Evolutionary conservation across 108 stramenopile species (phyloP), one percentile per base, ranked within the genome.

Genomic region (Asterionellopsis glacialis): DNA sequence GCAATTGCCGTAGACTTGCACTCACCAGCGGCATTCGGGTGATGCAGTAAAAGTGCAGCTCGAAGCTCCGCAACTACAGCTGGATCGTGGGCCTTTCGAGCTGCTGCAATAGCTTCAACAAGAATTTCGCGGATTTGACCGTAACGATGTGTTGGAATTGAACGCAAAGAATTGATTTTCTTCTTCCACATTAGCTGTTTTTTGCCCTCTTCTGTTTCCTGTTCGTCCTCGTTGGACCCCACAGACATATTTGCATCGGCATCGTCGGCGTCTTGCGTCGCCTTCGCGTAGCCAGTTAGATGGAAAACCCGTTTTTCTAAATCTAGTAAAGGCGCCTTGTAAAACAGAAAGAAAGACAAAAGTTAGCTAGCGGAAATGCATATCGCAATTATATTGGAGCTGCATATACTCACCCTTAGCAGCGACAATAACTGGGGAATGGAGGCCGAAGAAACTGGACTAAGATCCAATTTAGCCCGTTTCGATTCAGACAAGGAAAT

Each of bases 81-180:
- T 16, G 74, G 62, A 9, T 82, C 57, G 54, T 89, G 81, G 25
- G 85, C 77, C 59, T 89, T 87, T 25, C 91, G 75, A 14, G 91
- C 91, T 57, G 84, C 75, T 44, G 85, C 70, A 54, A 92, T 83
- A 0, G 91, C 91, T 16, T 79, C 77, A 13, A 87, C 75, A 14
- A 92, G 57, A 14, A 71, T 51, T 21, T 84, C 76, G 9, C 84
- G 76, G 48, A 92, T 83, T 25, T 79, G 70, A 1, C 52, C 72
- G 39, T 81, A 63, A 16, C 69, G 48, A 11, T 60, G 64, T 10
- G 82, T 70, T 45, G 77, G 79, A 12, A 83, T 72, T 11, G 55
- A 48, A 11, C 70, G 63, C 10, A 92, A 70, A 22, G 74, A 75
- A 66, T 83, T 67, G 18, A 89, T 73, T 45, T 77, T 67, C 53